Evolutionary conservation across 495 filamentous ascomycete species (phyloP), one percentile per base, ranked within the genome.

Genomic region (Evansstolkia leycettana): DNA sequence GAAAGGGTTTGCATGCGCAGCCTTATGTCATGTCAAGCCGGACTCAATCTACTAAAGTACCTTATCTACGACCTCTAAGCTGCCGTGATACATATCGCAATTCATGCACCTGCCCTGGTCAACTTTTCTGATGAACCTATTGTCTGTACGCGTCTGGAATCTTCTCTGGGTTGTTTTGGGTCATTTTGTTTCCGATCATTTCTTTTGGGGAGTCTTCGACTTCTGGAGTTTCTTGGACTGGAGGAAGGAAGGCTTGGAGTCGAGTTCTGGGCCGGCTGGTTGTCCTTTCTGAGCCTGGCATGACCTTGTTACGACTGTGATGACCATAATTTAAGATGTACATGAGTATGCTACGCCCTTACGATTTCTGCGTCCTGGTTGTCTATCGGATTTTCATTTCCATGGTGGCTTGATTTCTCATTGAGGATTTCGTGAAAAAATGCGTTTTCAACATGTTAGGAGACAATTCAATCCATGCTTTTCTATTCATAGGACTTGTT

Each of bases 231-330:
- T 41, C 37, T 51, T 40, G 50, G 42, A 42, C 37, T 35, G 20
- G 4, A 9, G 9, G 37, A 37, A 36, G 42, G 31, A 38, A 40
- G 34, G 45, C 36, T 32, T 17, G 45, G 45, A 41, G 45, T 47
- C 43, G 13, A 35, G 43, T 44, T 42, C 54, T 43, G 10, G 25
- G 23, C 24, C 11, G 25, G 27, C 3, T 51, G 45, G 51, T 37
- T 42, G 38, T 37, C 45, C 45, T 48, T 55, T 44, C 43, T 43
- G 47, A 41, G 43, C 41, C 45, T 44, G 39, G 45, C 39, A 57
- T 51, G 57, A 60, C 47, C 48, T 53, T 51, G 41, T 55, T 49
- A 65, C 49, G 58, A 65, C 52, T 45, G 61, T 61, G 52, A 65
- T 47, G 54, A 64, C 43, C 31, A 3, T 5, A 17, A 33, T 29